phyloP scores from a whole-genome alignment of 2,329 filamentous ascomycete species.

The Aspergillus carbonarius region DNA sequence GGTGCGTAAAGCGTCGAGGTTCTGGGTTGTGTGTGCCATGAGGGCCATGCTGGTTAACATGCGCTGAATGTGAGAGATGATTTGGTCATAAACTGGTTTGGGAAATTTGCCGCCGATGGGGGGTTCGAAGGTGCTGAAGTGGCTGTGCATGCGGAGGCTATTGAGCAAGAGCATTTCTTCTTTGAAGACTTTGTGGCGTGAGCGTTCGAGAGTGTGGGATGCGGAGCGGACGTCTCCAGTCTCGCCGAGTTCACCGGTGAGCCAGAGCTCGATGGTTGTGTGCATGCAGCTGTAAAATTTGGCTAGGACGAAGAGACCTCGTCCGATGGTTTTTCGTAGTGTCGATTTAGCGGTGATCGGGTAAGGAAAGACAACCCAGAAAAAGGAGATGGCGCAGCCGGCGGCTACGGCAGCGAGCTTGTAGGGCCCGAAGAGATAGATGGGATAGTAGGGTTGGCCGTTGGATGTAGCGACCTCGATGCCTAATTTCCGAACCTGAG shows the following conservation, averaged over 20 bases:
- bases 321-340: constrained; percentile 65
- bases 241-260: constrained; percentile 55
- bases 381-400: constrained; percentile 67
- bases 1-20: constrained; percentile 40
- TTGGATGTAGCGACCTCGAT: constrained; percentile 52
- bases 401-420: constrained; percentile 65
- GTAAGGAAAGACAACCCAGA: constrained; percentile 75
- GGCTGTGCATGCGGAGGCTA: constrained; percentile 60
- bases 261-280: constrained; percentile 61
- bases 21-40: constrained; percentile 60
- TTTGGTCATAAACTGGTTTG: constrained; percentile 59
- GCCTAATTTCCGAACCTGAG: constrained; percentile 53
- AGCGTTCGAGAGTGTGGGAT: constrained; percentile 50
- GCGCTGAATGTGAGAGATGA: constrained; percentile 56
- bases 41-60: constrained; percentile 64
- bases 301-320: constrained; percentile 67
- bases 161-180: constrained; percentile 65
- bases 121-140: constrained; percentile 67
- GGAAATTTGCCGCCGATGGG: constrained; percentile 73
- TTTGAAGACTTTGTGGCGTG: constrained; percentile 59
- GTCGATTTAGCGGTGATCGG: constrained; percentile 69
- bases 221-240: constrained; percentile 15
- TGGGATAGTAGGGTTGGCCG: constrained; percentile 67
- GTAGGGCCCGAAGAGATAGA: constrained; percentile 70
- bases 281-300: constrained; percentile 72